These are phyloP conservation scores for Dictyostelium firmibasis DNA, from an alignment of 78 protist species.

Conservation along the genomic window DNA sequence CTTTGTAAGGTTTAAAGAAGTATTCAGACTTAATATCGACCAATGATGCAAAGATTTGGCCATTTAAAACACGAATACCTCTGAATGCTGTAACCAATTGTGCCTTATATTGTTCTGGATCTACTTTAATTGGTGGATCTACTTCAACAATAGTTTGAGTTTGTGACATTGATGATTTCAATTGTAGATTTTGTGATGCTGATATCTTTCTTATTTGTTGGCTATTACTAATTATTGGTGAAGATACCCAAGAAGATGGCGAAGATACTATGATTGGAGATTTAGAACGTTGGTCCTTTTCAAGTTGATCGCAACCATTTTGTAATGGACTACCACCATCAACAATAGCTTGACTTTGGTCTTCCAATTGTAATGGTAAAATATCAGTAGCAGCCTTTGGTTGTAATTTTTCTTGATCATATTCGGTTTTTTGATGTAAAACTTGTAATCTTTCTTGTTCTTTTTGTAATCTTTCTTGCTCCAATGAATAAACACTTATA, in stretches of 20 bases:
- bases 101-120: not conserved
- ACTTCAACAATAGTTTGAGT: not conserved
- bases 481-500: not conserved
- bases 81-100: not conserved
- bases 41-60: not conserved
- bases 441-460: not conserved
- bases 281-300: not conserved
- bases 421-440: not conserved
- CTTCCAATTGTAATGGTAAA: not conserved
- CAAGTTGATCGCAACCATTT: not conserved
- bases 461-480: not conserved
- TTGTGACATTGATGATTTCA: not conserved
- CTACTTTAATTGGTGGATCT: not conserved
- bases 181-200: not conserved
- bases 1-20: not conserved
- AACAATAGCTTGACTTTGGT: not conserved
- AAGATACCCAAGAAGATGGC: not conserved
- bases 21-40: constrained; percentile 7
- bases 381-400: not conserved
- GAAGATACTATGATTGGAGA: not conserved
- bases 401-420: not conserved
- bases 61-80: constrained; percentile 32
- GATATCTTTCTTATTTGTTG: not conserved
- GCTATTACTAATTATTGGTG: not conserved
- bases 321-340: not conserved